Evolutionary conservation across 768 basidiomycete species (phyloP).

Genomic region (Kwoniella mangroviensis): DNA sequence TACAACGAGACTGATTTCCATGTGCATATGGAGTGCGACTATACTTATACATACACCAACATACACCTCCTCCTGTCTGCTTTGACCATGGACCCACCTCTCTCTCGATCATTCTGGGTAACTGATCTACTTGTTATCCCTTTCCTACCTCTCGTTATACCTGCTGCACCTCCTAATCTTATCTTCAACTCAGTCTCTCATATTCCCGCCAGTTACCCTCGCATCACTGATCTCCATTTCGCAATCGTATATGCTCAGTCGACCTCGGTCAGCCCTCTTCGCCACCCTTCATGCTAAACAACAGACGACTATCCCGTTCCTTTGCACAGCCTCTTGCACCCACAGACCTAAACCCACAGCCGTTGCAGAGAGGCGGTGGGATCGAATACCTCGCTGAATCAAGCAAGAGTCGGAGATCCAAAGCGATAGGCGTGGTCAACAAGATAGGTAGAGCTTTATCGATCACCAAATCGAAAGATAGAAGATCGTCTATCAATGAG

Average conservation of each 20-base stretch:
- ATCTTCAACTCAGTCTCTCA: too few species aligned
- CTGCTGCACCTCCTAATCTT: too few species aligned
- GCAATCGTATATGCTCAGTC: not conserved
- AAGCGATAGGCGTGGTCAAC: not conserved
- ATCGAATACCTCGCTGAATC: not conserved
- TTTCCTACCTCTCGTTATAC: too few species aligned
- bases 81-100: too few species aligned
- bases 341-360: not conserved
- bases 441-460: constrained; percentile 11
- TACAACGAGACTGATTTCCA: constrained; percentile 20
- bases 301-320: not conserved
- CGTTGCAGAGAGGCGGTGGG: not conserved
- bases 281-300: not conserved
- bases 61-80: not conserved
- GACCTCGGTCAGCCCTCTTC: not conserved
- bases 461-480: not conserved
- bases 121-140: too few species aligned
- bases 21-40: not conserved
- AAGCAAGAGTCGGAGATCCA: not conserved
- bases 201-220: too few species aligned
- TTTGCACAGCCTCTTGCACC: not conserved
- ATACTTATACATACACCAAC: not conserved
- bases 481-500: not conserved
- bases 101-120: too few species aligned
- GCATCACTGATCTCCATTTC: not conserved